Base-by-base conservation (phyloP, 208 protist genomes). In the Leishmania braziliensis region DNA sequence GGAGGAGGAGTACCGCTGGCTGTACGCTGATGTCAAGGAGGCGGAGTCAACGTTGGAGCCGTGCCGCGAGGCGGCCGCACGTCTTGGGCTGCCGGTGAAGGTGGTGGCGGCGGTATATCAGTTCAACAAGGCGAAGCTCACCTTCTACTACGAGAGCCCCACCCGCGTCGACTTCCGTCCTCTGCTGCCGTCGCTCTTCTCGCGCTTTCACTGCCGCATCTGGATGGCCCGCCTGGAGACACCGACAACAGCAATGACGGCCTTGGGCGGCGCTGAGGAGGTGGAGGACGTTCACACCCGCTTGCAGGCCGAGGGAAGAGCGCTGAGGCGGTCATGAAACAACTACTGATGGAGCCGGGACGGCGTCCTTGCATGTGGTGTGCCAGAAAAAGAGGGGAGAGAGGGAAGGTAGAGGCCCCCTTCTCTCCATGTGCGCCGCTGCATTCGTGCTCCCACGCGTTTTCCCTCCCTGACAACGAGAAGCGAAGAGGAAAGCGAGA, bases 81-180 rank as follows among this genome's bases (percentile, higher is more conserved):
- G 89, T 50, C 83, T 92, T 26, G 70, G 83, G 4, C 85, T 97
- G 48, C 90, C 86, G 16, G 89, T 97, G 79, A 81, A 63, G 53
- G 83, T 97, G 33, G 86, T 93, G 2, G 88, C 75, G 5, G 93
- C 94, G n/a, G 91, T 89, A n/a, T 97, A 95, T 75, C 93, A 97
- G 87, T 97, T 95, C 87, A 93, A 97, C 81, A 89, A 85, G 60
- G 84, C 95, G 53, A 97, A 98, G 86, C 83, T 97, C 46, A 97
- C 92, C 62, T 95, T 97, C 80, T 91, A 92, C 75, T 97, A 98
- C 84, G 88, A 91, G 73, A 94, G 90, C 79, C 69, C 80, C 50
- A 88, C 82, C 20, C 90, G 91, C 68, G 91, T 95, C 16, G 95
- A 97, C 88, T 97, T 98, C 86, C 88, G 93, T 14, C 74, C 82